These are phyloP conservation scores for Penicillium herquei DNA, from an alignment of 495 filamentous ascomycete species.

Conservation along the genomic window DNA sequence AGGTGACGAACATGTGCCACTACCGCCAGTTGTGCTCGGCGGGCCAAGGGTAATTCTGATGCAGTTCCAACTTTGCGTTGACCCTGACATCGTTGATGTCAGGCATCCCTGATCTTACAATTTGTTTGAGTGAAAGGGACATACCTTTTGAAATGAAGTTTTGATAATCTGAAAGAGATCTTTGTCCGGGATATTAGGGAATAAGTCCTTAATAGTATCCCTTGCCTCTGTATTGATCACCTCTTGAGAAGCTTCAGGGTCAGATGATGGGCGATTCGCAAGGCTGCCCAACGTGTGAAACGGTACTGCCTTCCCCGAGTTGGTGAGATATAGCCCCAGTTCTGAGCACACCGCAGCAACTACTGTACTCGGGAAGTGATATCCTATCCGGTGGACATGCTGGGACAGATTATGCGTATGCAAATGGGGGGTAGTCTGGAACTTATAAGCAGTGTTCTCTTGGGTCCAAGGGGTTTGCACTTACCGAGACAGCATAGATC, in stretches of 20 bases:
- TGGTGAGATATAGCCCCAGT: constrained; percentile 40
- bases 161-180: constrained; percentile 76
- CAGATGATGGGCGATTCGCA: constrained; percentile 14
- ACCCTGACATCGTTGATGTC: constrained; percentile 35
- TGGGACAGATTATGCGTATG: constrained; percentile 54
- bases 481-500: constrained; percentile 79
- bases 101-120: constrained; percentile 14
- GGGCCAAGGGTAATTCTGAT: constrained; percentile 61
- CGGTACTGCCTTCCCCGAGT: constrained; percentile 42
- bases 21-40: constrained; percentile 78
- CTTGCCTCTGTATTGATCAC: constrained; percentile 72
- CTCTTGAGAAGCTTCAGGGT: constrained; percentile 48
- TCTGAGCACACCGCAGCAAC: constrained; percentile 55
- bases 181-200: constrained; percentile 78
- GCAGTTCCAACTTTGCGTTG: constrained; percentile 68
- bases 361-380: constrained; percentile 64
- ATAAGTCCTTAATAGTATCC: constrained; percentile 74
- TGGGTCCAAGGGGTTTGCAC: background rate
- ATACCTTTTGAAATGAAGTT: constrained; percentile 82
- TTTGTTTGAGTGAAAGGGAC: constrained; percentile 17
- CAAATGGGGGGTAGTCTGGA: constrained; percentile 45
- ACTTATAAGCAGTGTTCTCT: constrained; percentile 11
- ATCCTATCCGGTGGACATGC: constrained; percentile 76
- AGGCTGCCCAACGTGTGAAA: constrained; percentile 23
- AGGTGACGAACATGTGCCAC: constrained; percentile 82